These are phyloP conservation scores for Alternaria arborescens DNA, from an alignment of 2,329 filamentous ascomycete species.

Conservation along the genomic window DNA sequence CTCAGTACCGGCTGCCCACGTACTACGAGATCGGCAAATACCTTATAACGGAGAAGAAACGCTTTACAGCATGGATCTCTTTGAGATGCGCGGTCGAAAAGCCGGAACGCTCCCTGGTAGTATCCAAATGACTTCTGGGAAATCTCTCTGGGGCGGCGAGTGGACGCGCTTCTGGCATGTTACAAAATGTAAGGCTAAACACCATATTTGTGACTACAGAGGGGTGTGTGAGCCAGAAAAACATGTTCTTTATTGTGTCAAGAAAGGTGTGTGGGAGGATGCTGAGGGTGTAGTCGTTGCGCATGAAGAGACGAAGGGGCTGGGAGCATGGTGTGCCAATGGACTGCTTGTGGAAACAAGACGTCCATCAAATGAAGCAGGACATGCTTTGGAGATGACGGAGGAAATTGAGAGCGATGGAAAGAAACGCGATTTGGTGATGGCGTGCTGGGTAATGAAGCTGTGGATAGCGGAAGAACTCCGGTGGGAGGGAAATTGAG, in stretches of 20 bases:
- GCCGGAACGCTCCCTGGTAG: conserved; percentile 11
- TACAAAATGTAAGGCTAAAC: conserved; percentile 28
- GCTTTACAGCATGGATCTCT: conserved; percentile 26
- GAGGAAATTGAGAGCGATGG: conserved; percentile 13
- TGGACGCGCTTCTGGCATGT: conserved; percentile 33
- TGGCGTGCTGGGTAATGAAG: conserved; percentile 40
- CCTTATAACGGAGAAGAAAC: conserved; percentile 33
- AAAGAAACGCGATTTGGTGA: conserved; percentile 30
- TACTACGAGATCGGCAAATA: conserved; percentile 8
- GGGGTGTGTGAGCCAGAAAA: conserved; percentile 27
- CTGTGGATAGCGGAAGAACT: conserved; percentile 30
- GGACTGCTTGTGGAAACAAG: not conserved
- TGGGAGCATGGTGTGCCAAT: not conserved
- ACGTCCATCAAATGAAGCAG: not conserved
- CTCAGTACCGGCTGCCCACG: conserved; percentile 18
- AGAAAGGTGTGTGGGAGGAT: conserved; percentile 32
- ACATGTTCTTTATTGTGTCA: conserved; percentile 31
- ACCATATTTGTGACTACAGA: conserved; percentile 2
- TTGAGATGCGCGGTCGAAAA: conserved; percentile 32
- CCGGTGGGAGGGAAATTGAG: conserved; percentile 22
- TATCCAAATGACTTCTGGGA: conserved; percentile 28
- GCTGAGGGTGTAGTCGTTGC: conserved; percentile 24
- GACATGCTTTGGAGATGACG: conserved; percentile 20
- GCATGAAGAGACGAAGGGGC: conserved; percentile 11
- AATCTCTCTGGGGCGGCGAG: conserved; percentile 23